phyloP scores from a whole-genome alignment of 108 stramenopile genomes.

The Conticribra guillardii region DNA sequence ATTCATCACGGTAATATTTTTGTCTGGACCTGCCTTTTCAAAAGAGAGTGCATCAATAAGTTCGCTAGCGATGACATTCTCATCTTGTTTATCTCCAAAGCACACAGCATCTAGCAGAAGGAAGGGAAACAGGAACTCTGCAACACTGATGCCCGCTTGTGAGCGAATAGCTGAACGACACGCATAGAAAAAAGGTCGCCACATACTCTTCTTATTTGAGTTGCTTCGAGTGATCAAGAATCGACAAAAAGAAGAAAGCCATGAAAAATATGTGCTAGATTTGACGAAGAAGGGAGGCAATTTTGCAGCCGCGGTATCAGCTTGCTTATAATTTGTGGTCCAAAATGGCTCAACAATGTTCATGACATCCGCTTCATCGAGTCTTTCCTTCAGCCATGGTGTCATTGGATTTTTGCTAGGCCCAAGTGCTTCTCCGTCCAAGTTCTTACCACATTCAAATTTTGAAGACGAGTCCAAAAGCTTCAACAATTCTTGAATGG shows the following conservation, averaged over 20 bases:
- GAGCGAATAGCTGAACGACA: constrained; percentile 81
- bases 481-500: constrained; percentile 81
- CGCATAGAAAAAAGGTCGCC: constrained; percentile 75
- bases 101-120: constrained; percentile 82
- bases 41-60: constrained; percentile 56
- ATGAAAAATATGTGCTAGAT: constrained; percentile 66
- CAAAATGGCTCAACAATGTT: constrained; percentile 87
- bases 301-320: constrained; percentile 43
- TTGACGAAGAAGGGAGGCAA: constrained; percentile 74
- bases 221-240: constrained; percentile 55
- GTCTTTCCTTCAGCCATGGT: constrained; percentile 63
- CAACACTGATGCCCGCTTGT: constrained; percentile 60
- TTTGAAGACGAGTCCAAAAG: constrained; percentile 47
- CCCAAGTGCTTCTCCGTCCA: constrained; percentile 1
- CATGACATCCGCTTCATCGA: constrained; percentile 65
- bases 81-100: constrained; percentile 71
- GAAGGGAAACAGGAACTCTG: constrained; percentile 85
- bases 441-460: constrained; percentile 13
- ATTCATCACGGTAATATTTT: constrained; percentile 22
- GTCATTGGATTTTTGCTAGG: constrained; percentile 54
- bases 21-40: constrained; percentile 20
- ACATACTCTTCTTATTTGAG: constrained; percentile 53
- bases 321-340: constrained; percentile 71
- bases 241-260: constrained; percentile 71
- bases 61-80: constrained; percentile 60